Percentiles rank a stretch among this genome's conserved stretches.
These are phyloP conservation scores for Pisolithus tinctorius DNA, from an alignment of 768 basidiomycete species.

Conservation along the genomic window DNA sequence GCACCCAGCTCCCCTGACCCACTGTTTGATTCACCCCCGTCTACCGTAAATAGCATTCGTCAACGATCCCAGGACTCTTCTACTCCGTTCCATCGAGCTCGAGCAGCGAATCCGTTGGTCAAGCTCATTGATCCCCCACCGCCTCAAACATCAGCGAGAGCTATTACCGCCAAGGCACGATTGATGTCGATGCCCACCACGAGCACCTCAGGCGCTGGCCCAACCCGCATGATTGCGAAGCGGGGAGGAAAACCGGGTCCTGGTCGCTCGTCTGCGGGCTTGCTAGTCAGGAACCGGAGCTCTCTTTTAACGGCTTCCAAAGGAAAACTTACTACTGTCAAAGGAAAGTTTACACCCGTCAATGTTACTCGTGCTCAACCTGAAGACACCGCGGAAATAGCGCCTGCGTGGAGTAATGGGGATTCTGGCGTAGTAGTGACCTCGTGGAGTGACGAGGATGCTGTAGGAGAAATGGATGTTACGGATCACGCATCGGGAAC, in stretches of 20 bases:
- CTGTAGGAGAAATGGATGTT: slow-evolving; percentile 3
- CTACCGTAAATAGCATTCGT: slow-evolving; percentile 1
- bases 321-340: slow-evolving; percentile 45
- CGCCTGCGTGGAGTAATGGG: neutral
- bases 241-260: slow-evolving; percentile 38
- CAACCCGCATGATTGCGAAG: slow-evolving; percentile 6
- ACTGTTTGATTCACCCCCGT: slow-evolving; percentile 24
- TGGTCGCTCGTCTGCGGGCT: slow-evolving; percentile 42
- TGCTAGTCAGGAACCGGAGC: slow-evolving; percentile 35
- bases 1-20: slow-evolving; percentile 13
- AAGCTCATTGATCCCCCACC: slow-evolving; percentile 40
- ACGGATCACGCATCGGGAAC: slow-evolving; percentile 2
- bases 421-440: slow-evolving; percentile 6
- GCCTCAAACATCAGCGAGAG: slow-evolving; percentile 25
- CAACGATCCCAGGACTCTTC: slow-evolving; percentile 4
- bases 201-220: slow-evolving; percentile 5
- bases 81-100: slow-evolving; percentile 37
- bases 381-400: slow-evolving; percentile 15
- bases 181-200: slow-evolving; percentile 22
- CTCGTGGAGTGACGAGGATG: slow-evolving; percentile 17
- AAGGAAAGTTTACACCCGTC: slow-evolving; percentile 32
- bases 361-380: slow-evolving; percentile 11
- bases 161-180: slow-evolving; percentile 46
- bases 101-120: slow-evolving; percentile 47
- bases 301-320: slow-evolving; percentile 51